Base-by-base conservation (phyloP, 2,329 filamentous ascomycete genomes). In the Furcasterigmium furcatum region DNA sequence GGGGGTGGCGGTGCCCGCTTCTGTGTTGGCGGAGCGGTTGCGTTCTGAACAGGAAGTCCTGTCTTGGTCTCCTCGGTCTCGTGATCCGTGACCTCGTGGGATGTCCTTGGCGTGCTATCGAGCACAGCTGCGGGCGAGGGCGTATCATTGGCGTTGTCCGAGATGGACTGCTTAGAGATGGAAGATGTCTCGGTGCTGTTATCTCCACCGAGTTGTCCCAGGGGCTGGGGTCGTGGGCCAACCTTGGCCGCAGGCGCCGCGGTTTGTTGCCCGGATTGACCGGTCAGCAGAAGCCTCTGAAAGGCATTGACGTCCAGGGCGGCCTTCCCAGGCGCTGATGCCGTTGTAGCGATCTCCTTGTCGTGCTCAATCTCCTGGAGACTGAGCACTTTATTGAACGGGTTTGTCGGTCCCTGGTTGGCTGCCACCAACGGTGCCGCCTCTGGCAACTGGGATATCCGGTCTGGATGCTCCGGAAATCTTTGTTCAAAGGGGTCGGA, bases 251-350 rank as follows among this genome's bases (percentile, higher is more conserved):
- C 24, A 27, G 24, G 24, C 24, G 7, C 24, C 52, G 58, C 40
- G 46, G 19, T 25, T 32, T 29, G n/a, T 14, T 24, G 14, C 35
- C 67, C 76, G 29, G 78, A 61, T 55, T 82, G 80, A 18, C 88
- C 88, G 0, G 87, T 94, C 68, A 94, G 73, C 40, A 94, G 74
- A 49, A 94, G 67, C 48, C 84, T 77, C 58, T 84, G 84, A 67
- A 94, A 94, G 8, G 87, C 83, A 58, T 89, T 82, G 1, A 92
- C 88, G 58, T 94, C 87, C 51, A 92, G 65, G 0, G 80, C 74
- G 16, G 62, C 67, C 53, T 68, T 73, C 16, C 53, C 54, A 3
- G 59, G 52, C 12, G 39, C 44, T 21, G 41, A 24, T 10, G 30
- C 32, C 7, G 30, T 38, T 9, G 35, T 62, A 58, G 24, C 32